Percentiles rank a stretch among this genome's conserved stretches.
These are phyloP conservation scores for Echeveria elegans DNA, from an alignment of 164 flowering plant genomes.

Conservation along the genomic window DNA sequence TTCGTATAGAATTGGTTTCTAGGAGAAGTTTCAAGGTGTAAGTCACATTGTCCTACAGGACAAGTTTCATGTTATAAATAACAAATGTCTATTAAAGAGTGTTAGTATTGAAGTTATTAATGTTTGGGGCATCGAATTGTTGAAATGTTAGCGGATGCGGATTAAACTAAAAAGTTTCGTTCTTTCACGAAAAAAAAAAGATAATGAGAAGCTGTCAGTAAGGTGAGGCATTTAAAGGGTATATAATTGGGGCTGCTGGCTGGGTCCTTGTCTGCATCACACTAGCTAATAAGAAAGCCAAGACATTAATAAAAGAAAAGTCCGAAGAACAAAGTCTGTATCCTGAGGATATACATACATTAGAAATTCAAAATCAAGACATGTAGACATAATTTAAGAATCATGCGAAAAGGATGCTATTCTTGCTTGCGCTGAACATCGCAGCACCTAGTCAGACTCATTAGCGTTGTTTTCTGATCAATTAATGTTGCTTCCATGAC, in stretches of 20 bases:
- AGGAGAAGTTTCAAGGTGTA: not conserved
- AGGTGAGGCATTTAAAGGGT: slow-evolving; percentile 7
- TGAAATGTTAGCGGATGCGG: not conserved
- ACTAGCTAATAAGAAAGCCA: not conserved
- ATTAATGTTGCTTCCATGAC: not conserved
- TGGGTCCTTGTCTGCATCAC: not conserved
- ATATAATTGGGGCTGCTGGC: not conserved
- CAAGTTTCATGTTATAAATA: slow-evolving; percentile 1
- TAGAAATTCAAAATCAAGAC: not conserved
- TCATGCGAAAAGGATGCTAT: not conserved
- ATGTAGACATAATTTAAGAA: not conserved
- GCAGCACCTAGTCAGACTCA: not conserved
- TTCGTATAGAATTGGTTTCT: slow-evolving; percentile 3
- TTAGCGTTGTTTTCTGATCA: not conserved
- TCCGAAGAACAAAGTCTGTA: not conserved
- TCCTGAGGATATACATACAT: not conserved
- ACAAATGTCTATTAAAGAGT: not conserved
- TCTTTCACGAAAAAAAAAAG: slow-evolving; percentile 1
- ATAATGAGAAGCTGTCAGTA: slow-evolving; percentile 6
- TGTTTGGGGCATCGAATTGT: not conserved
- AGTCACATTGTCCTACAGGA: not conserved
- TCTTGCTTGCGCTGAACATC: not conserved
- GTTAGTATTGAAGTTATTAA: not conserved
- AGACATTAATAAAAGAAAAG: not conserved
- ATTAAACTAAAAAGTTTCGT: not conserved